These are phyloP conservation scores for Eucalyptus virginea DNA, from an alignment of 345 rosid genomes.

Conservation along the genomic window DNA sequence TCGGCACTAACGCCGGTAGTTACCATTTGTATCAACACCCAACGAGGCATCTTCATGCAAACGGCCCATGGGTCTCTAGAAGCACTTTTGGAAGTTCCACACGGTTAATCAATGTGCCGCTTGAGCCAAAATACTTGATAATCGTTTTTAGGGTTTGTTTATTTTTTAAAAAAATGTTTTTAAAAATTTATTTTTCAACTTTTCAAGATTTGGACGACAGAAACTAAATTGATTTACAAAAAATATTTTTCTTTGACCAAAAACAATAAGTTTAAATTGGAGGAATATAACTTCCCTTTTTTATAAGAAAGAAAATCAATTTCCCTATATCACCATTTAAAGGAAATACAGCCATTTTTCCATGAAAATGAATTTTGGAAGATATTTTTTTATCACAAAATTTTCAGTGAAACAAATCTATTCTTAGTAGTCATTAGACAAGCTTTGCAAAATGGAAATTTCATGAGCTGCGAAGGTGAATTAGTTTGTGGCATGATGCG, in stretches of 20 bases:
- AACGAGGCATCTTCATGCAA: not conserved
- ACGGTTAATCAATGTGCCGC: not conserved
- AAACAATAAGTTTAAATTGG: not conserved
- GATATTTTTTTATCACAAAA: not conserved
- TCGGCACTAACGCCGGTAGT: fast-evolving
- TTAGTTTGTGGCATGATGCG: not conserved
- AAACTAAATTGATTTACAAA: not conserved
- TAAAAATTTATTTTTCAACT: no score
- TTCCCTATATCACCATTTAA: not conserved
- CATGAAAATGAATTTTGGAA: not conserved
- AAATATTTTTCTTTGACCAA: not conserved
- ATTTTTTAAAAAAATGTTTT: no score
- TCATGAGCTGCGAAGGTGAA: not conserved
- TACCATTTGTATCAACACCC: not conserved
- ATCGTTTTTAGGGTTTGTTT: not conserved
- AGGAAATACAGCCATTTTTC: not conserved
- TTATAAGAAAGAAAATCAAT: not conserved
- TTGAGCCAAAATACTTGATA: not conserved
- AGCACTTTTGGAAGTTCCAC: not conserved
- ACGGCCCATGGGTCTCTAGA: not conserved
- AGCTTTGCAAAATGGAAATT: not conserved
- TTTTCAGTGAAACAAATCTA: no score
- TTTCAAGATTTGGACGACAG: not conserved
- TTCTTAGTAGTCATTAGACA: not conserved
- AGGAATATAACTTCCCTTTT: not conserved